phyloP scores from a whole-genome alignment of 73 alveolate genomes.

The Strombidium stylifer region DNA sequence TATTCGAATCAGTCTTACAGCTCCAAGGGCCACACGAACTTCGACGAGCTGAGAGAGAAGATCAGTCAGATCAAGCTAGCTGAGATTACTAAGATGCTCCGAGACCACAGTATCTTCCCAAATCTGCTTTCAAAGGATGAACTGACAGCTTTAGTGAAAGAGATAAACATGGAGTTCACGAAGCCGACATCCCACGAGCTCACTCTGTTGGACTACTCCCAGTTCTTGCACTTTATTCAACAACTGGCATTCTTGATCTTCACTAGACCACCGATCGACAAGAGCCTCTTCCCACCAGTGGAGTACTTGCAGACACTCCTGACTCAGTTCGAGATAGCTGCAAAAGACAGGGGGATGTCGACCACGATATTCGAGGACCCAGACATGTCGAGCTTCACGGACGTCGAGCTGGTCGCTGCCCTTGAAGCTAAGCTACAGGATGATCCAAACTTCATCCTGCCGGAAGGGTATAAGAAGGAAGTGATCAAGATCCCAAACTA shows the following conservation, averaged over 20 bases:
- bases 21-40: conserved; percentile 48
- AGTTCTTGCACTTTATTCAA: conserved; percentile 36
- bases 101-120: conserved; percentile 64
- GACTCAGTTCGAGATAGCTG: conserved; percentile 32
- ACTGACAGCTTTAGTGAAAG: conserved; percentile 40
- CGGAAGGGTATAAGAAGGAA: conserved; percentile 64
- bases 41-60: conserved; percentile 59
- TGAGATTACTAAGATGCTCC: conserved; percentile 62
- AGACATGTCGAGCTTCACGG: conserved; percentile 69
- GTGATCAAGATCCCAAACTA: conserved; percentile 34
- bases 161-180: conserved; percentile 30
- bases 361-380: conserved; percentile 71
- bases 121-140: conserved; percentile 52
- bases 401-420: conserved; percentile 47
- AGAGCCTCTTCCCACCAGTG: conserved; percentile 62
- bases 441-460: conserved; percentile 62
- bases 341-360: conserved; percentile 47
- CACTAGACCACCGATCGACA: conserved; percentile 61
- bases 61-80: conserved; percentile 60
- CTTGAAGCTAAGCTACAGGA: conserved; percentile 39
- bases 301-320: conserved; percentile 37
- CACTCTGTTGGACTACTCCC: conserved; percentile 46
- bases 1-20: conserved; percentile 71
- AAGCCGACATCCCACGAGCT: conserved; percentile 28
- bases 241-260: conserved; percentile 55